Percentiles rank a stretch among this genome's conserved stretches.
These are phyloP conservation scores for Zalerion maritima DNA, from an alignment of 495 filamentous ascomycete genomes.

Conservation along the genomic window DNA sequence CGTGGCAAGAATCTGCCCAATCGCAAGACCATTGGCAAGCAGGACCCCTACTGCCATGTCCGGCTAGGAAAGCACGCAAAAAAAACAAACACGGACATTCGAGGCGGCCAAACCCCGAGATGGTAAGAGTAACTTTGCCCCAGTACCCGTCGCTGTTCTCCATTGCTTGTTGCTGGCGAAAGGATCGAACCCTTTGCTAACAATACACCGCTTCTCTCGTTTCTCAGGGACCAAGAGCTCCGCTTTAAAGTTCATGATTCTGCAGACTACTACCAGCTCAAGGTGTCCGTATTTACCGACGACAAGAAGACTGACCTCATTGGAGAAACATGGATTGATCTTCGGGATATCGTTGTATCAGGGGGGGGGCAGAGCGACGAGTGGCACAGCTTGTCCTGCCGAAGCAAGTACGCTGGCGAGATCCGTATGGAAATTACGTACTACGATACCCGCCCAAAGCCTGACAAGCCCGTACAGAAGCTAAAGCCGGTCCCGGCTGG, in stretches of 20 bases:
- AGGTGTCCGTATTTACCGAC: constrained; percentile 93
- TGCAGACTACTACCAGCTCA: constrained; percentile 84
- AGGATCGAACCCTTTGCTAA: too few species aligned
- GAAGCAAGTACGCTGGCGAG: constrained; percentile 88
- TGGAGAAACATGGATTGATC: constrained; percentile 76
- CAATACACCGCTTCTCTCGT: constrained; percentile 8
- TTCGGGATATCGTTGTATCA: constrained; percentile 64
- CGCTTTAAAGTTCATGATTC: constrained; percentile 94
- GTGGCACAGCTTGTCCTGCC: constrained; percentile 78
- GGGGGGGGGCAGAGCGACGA: constrained; percentile 86
- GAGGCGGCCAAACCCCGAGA: constrained; percentile 88
- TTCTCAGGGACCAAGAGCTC: constrained; percentile 82
- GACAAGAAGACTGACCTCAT: constrained; percentile 94
- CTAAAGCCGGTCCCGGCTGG: constrained; percentile 17
- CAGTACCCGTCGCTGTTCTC: not conserved
- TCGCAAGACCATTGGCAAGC: constrained; percentile 91
- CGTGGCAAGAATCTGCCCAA: constrained; percentile 93
- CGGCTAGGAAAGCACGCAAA: constrained; percentile 93
- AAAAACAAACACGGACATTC: constrained; percentile 87
- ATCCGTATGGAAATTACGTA: constrained; percentile 92
- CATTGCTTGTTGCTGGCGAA: constrained; percentile 1
- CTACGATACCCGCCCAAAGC: constrained; percentile 77
- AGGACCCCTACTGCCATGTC: constrained; percentile 93
- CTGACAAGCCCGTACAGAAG: constrained; percentile 44
- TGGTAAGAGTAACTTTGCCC: constrained; percentile 56